Percentiles rank a stretch among this genome's conserved stretches.
Conservation (phyloP, 306 rosid genomes). For the Cucurbita maxima region DNA sequence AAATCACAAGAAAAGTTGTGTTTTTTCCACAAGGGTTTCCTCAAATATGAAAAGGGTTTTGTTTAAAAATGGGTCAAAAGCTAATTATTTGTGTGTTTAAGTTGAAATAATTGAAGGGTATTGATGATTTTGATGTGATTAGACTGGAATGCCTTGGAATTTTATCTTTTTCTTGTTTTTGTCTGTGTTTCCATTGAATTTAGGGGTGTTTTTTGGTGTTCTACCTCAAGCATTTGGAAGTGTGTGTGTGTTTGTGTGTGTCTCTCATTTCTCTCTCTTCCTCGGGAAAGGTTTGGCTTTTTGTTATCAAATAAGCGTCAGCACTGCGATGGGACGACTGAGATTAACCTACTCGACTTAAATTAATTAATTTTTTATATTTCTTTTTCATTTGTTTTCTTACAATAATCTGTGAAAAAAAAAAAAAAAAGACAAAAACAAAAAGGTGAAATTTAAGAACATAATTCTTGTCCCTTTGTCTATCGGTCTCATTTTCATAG, state of each 20-base stretch:
- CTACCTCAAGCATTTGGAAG: not conserved
- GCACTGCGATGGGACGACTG: not conserved
- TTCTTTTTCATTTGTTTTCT: not conserved
- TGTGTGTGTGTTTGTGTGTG: not conserved
- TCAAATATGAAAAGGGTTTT: not conserved
- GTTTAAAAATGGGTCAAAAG: too few species aligned
- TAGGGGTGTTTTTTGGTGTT: not conserved
- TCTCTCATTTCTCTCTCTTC: not conserved
- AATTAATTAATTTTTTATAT: not conserved
- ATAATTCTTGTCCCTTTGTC: too few species aligned
- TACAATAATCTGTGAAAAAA: not conserved
- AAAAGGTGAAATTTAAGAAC: too few species aligned
- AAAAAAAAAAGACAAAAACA: too few species aligned
- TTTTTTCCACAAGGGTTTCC: not conserved
- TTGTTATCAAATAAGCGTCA: not conserved
- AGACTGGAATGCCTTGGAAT: slow-evolving; percentile 19
- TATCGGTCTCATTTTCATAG: too few species aligned
- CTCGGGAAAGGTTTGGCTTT: not conserved
- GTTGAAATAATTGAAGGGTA: slow-evolving; percentile 17
- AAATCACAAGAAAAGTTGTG: not conserved
- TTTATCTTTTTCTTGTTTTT: slow-evolving; percentile 3
- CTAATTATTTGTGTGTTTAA: not conserved
- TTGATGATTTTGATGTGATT: slow-evolving; percentile 43
- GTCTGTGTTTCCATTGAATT: not conserved
- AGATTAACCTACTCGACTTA: not conserved